Base-by-base conservation (phyloP, 208 protist genomes). In the Wallacemonas sp. region DNA sequence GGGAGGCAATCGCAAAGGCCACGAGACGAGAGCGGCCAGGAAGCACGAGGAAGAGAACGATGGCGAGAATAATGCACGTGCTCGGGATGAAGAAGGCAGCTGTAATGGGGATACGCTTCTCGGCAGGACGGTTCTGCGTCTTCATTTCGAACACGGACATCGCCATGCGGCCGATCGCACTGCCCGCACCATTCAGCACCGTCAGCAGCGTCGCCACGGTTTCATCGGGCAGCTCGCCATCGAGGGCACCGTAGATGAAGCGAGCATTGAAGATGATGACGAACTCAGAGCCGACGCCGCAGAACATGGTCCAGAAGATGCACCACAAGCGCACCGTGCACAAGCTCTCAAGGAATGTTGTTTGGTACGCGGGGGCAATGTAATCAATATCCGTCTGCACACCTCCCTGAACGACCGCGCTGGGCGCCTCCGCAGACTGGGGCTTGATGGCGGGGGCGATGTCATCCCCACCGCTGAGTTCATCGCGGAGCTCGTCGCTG, bases 51-150 rank as follows among this genome's bases (percentile, higher is more conserved):
- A 89, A 84, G 24, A 89, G 68, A n/a, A 83, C 36, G 41, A 83
- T 56, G 31, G 86, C 65, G 11, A 88, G 17, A 12, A 88, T 79
- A 19, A 86, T 76, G 27, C 44, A 41, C n/a, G 45, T 38, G 2
- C 79, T 74, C 19, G 85, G 85, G 14, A 86, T 36, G 44, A 86
- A 91, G 26, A 88, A 75, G n/a, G 79, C 65, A 22, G 75, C 11
- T 1, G 85, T 88, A 30, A 91, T 84, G 15, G 85, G 85, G 38
- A 91, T 81, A 26, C 85, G 81, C 5, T 88, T 66, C 68, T 88
- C 85, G 21, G 81, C 58, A 21, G 33, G 56, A 21, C 70, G 74
- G 30, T 66, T 65, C 62, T 87, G 79, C 51, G 80, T 72, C 27
- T 41, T 76, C 2, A 75, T 46, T 65, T 91, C 85, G 58, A 88